Evolutionary conservation across 805 yeast species (phyloP), one percentile per base, ranked within the genome.

Genomic region (Kodamaea hsintzibuensis): DNA sequence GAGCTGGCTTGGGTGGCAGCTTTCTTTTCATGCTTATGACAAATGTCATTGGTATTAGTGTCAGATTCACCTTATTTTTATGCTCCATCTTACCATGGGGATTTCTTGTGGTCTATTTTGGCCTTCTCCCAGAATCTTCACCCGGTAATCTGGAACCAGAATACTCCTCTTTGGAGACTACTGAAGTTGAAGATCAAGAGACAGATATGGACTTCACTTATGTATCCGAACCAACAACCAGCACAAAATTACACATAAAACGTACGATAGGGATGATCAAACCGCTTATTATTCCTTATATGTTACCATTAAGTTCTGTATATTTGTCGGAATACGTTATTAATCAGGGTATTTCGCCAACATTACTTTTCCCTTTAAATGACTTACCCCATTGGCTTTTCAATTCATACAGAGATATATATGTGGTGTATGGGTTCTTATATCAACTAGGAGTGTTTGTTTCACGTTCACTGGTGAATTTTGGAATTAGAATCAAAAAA

Each of bases 361-460:
- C 98, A 0, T 72, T 93, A 44, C 72, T 93, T 7, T 93, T 88
- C 63, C 92, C 93, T 0, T 62, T 91, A 3, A 82, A 83, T 1
- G 78, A 81, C 19, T 77, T 87, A 66, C 96, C 96, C 2, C 49
- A 45, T 14, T 76, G 79, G 78, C 58, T 75, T 5, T 89, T 91
- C 62, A 63, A 71, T 1, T 72, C 81, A 16, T 90, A 81, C 66
- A 79, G 98, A 57, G 98, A 93, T 62, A 87, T 89, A 2, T 93
- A 93, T 67, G 98, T 93, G 12, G 84, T 91, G 0, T 93, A 93
- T 65, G 96, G 97, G 7, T 86, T 96, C 2, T 68, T 92, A 3
- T 93, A 93, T 62, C 98, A 93, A 67, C 65, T 91, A 2, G 99
- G 99, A 7, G 99, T 93, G 0, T 91, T 93, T 63, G 80, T 93